phyloP scores from a whole-genome alignment of 495 filamentous ascomycete genomes.

The Glutinoglossum americanum region DNA sequence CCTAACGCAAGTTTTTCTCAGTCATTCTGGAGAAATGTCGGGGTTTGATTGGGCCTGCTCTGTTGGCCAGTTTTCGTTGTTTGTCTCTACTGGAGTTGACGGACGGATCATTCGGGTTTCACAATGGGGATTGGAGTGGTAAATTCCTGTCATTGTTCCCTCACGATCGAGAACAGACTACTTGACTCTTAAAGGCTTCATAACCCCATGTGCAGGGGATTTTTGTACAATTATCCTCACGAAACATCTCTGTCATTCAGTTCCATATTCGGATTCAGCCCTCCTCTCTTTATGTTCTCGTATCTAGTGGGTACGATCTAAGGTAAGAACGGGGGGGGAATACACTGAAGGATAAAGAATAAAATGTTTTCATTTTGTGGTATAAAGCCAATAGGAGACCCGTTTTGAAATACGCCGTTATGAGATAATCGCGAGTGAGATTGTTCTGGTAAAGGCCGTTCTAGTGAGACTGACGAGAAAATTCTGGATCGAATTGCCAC shows the following conservation, averaged over 20 bases:
- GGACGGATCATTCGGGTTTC: not conserved
- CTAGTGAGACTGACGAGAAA: no score
- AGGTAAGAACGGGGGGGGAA: not conserved
- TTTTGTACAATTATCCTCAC: not conserved
- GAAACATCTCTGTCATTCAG: not conserved
- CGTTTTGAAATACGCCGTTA: not conserved
- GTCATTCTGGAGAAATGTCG: not conserved
- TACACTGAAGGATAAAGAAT: not conserved
- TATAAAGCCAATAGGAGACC: not conserved
- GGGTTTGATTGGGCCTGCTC: not conserved
- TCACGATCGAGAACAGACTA: not conserved
- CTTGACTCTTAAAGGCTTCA: not conserved
- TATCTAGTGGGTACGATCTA: not conserved
- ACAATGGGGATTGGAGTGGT: not conserved
- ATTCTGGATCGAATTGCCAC: no score
- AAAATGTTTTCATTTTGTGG: not conserved
- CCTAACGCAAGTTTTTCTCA: not conserved
- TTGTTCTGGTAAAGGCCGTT: not conserved
- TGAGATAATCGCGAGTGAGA: not conserved
- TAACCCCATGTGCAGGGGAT: not conserved
- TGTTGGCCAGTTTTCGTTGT: not conserved
- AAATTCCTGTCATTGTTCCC: not conserved
- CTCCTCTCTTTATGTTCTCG: not conserved
- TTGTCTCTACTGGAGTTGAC: not conserved
- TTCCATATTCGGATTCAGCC: not conserved